phyloP scores from a whole-genome alignment of 495 filamentous ascomycete genomes.

The Clohesyomyces aquaticus region DNA sequence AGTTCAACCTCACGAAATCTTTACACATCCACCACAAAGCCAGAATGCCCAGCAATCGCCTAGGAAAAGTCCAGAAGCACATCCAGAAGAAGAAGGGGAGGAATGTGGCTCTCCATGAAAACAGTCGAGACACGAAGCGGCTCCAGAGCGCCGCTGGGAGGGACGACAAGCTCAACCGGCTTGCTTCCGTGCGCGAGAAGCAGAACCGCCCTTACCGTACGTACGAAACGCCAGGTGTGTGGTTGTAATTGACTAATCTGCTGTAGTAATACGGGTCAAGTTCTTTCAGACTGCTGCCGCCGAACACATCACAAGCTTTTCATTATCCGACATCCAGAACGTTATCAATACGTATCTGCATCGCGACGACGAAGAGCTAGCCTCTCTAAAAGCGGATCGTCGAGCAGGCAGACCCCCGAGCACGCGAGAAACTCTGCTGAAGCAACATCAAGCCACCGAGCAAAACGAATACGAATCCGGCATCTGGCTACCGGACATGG shows the following conservation, averaged over 20 bases:
- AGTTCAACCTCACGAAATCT: slow-evolving; percentile 31
- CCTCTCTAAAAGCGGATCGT: slow-evolving; percentile 70
- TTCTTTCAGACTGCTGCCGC: slow-evolving; percentile 70
- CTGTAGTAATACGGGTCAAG: slow-evolving; percentile 69
- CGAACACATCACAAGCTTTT: slow-evolving; percentile 58
- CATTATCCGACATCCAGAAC: slow-evolving; percentile 60
- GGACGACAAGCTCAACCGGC: slow-evolving; percentile 73
- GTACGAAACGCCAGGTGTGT: slow-evolving; percentile 36
- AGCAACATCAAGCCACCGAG: slow-evolving; percentile 69
- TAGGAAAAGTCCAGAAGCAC: slow-evolving; percentile 81
- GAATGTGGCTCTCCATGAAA: slow-evolving; percentile 73
- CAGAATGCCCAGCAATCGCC: slow-evolving; percentile 69
- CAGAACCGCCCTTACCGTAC: slow-evolving; percentile 69
- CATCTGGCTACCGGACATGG: slow-evolving; percentile 73
- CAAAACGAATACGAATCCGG: slow-evolving; percentile 81
- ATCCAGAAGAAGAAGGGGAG: slow-evolving; percentile 76
- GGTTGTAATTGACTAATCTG: no score
- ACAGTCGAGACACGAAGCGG: slow-evolving; percentile 76
- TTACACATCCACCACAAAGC: slow-evolving; percentile 11
- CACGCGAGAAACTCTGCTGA: slow-evolving; percentile 74
- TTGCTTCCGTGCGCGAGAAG: slow-evolving; percentile 64
- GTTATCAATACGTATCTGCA: slow-evolving; percentile 71
- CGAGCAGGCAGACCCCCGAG: slow-evolving; percentile 81
- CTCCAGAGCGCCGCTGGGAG: slow-evolving; percentile 73
- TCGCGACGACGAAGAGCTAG: slow-evolving; percentile 76